phyloP scores from a whole-genome alignment of 192 early-diverging fungal species.

The Backusella sp. region DNA sequence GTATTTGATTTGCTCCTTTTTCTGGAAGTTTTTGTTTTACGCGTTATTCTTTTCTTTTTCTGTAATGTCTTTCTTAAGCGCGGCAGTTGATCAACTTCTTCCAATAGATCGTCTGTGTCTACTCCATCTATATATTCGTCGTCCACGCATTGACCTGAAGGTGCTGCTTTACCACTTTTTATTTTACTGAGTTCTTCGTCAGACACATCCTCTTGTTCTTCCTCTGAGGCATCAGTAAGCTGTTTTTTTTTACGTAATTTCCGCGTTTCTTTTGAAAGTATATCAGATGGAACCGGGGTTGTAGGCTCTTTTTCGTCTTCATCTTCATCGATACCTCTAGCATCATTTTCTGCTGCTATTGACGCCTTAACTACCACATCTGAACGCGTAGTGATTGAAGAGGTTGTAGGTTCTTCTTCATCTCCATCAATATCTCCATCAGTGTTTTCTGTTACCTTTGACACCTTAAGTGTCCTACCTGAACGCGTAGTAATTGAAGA shows the following conservation, averaged over 20 bases:
- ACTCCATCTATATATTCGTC: slow-evolving; percentile 18
- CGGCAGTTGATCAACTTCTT: slow-evolving; percentile 13
- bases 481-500: background rate
- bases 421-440: background rate
- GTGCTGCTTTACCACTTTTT: background rate
- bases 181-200: background rate
- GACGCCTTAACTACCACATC: background rate
- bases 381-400: background rate
- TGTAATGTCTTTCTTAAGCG: slow-evolving; percentile 4
- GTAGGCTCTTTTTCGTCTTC: slow-evolving; percentile 3
- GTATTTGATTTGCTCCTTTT: background rate
- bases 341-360: background rate
- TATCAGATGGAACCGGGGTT: background rate
- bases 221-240: background rate
- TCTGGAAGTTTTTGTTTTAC: background rate
- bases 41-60: background rate
- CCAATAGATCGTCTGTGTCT: slow-evolving; percentile 29
- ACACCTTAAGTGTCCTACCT: background rate
- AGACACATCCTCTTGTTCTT: background rate
- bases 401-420: slow-evolving; percentile 3
- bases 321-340: background rate
- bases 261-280: slow-evolving; percentile 24
- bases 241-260: slow-evolving; percentile 32
- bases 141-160: background rate
- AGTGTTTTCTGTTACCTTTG: background rate